Evolutionary conservation across 2,329 filamentous ascomycete species (phyloP), one percentile per base, ranked within the genome.

Genomic region (Sporothrix protearum): DNA sequence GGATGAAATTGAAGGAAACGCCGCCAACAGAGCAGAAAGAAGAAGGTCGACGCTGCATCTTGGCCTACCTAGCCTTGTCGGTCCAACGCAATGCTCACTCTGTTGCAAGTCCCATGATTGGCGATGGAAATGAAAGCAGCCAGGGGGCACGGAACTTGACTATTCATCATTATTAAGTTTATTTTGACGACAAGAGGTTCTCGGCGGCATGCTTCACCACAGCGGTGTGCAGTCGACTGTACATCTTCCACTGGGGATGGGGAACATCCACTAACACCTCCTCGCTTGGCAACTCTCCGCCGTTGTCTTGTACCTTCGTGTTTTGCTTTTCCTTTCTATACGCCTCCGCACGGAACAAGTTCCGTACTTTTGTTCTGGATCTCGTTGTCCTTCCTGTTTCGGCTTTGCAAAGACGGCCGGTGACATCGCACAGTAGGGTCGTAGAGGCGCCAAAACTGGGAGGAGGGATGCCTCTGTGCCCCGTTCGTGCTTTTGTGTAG

Each of bases 361-460:
- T 19, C 57, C 57, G 61, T 66, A 19, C 16, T 30, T 47, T 22
- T 25, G 30, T 45, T 28, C 16, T 3, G 19, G 8, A 22, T 22
- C 64, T 51, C 22, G 64, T 25, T 51, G 64, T 49, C 64, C 64
- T 67, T 67, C 64, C 45, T 67, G 8, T 53, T 67, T 28, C 12
- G 64, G 45, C 28, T 2, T 22, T 30, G 3, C 3, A 10, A 42
- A 25, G 33, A 25, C 9, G 10, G 33, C n/a, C n/a, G 16, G 42
- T 1, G n/a, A 3, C 2, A 36, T 66, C 39, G 61, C n/a, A 47
- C 22, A 66, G 25, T 10, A 47, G 61, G 25, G 61, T 49, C 22
- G 61, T 8, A 47, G 61, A 47, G 61, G 25, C 28, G 25, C 2
- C n/a, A 51, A 67, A 61, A 36, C 25, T 30, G 45, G 28, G 42